Base-by-base conservation (phyloP, 2,329 filamentous ascomycete species). In the Botrytis cinerea region DNA sequence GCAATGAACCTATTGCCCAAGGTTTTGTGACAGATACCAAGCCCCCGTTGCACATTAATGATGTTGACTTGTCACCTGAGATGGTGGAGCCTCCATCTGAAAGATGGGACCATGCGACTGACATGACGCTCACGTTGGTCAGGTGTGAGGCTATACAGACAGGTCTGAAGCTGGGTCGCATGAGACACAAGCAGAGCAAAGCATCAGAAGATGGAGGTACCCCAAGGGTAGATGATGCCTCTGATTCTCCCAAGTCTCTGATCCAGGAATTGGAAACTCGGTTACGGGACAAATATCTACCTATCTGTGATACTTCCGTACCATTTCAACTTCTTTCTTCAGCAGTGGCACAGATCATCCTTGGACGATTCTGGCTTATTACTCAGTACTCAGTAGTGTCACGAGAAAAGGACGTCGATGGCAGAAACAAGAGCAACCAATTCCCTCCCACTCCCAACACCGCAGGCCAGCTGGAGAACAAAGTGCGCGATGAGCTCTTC, bases 281-380 rank as follows among this genome's bases (percentile, higher is more conserved):
- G 57, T 35, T 61, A 35, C 57, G 57, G 57, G 57, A 61, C 28
- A 61, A 61, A 61, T 61, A 61, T 61, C 28, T 61, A 61, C n/a
- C 57, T 61, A 61, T 35, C 57, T 61, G 57, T 61, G 57, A 61
- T 35, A 61, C 57, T 61, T 61, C 57, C 57, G 57, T 61, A 61
- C 57, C 57, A 35, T 61, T 61, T 61, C 57, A 61, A 61, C 57
- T 61, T 61, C 57, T 61, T 61, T 61, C 57, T 61, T 61, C 57
- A 61, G 57, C 57, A 61, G 57, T 61, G 57, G 57, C 57, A 61
- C 57, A 61, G 57, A 61, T 61, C 28, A 61, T 61, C 28, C 57
- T 61, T 61, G 57, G 57, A 61, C 57, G 57, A 61, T 61, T 61
- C 28, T 61, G 57, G 57, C 57, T 61, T 61, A 61, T 61, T 61